Evolutionary conservation across 2,329 filamentous ascomycete genomes (phyloP), one percentile per base, ranked within the genome.

Genomic region (Lasiodiplodia gonubiensis): DNA sequence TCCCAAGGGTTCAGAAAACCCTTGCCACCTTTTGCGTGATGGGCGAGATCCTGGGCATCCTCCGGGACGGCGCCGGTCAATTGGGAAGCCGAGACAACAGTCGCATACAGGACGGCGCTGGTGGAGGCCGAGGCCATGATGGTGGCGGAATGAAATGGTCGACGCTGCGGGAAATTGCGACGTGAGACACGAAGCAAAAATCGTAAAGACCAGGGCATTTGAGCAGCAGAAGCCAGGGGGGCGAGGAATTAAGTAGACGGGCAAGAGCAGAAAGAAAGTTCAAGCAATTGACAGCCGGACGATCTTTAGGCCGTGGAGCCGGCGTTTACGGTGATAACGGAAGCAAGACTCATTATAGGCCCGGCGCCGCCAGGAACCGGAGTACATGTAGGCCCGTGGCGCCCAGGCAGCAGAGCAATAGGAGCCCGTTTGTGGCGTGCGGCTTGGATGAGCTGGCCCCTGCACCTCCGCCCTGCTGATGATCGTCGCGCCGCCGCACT

Each of bases 1-100:
- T 83, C 79, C 86, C 86, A 88, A 0, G 86, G 86, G 74, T 88
- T 88, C n/a, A 74, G 74, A 72, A 86, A 88, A 4, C 85, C 85
- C 67, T 83, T 85, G 14, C 84, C 84, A 70, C 81, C 72, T 72
- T 84, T 83, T 67, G 81, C 73, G 78, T 87, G 85, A 78, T 88
- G 86, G 48, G 72, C 72, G 71, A 83, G 81, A 18, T 79, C 78
- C 51, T 78, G 77, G 10, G 81, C 80, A 51, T 84, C 80, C 64
- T 82, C 79, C 0, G 84, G 84, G 52, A 74, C 73, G n/a, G 77
- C 72, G n/a, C 77, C 76, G 5, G 77, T 71, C 2, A 72, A 61
- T 49, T 77, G 75, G 10, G 77, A 71, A 4, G 82, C 78, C 18
- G 77, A 78, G 33, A 78, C 78, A 11, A 81, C 76, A 7, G 76